phyloP scores from a whole-genome alignment of 139 green algal species.

The Penium margaritaceum region DNA sequence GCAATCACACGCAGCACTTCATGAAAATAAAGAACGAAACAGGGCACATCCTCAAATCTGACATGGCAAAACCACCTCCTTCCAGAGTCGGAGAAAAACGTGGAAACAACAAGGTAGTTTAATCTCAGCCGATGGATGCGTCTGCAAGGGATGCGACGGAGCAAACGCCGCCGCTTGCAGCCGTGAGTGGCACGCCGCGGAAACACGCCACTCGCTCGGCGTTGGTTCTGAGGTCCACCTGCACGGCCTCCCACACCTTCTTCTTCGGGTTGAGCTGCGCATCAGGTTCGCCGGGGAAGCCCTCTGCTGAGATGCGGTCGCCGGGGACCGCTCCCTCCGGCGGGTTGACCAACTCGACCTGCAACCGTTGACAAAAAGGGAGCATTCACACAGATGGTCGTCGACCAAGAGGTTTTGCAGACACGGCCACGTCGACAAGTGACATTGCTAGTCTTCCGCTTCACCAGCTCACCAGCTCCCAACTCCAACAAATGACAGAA shows the following conservation, averaged over 20 bases:
- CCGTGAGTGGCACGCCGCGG: conserved; percentile 29
- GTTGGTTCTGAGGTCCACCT: conserved; percentile 25
- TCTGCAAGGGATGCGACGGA: conserved; percentile 8
- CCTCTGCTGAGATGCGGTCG: conserved; percentile 65
- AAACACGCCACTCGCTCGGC: conserved; percentile 14
- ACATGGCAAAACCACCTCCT: no score
- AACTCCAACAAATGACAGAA: no score
- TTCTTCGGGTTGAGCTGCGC: conserved; percentile 65
- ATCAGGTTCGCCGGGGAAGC: conserved; percentile 68
- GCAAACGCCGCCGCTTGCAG: conserved; percentile 19
- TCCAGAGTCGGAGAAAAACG: conserved; percentile 6
- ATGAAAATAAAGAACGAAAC: no score
- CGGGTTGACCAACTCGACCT: conserved; percentile 72
- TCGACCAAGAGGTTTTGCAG: no score
- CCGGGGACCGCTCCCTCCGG: conserved; percentile 61
- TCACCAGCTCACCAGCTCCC: no score
- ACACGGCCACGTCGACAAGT: no score
- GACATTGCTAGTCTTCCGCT: no score
- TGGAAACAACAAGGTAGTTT: conserved; percentile 2
- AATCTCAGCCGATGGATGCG: conserved; percentile 12
- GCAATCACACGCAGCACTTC: no score
- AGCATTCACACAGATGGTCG: no score
- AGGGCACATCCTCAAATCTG: no score
- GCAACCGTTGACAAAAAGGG: no score
- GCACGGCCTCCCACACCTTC: conserved; percentile 41